Evolutionary conservation across 2,329 filamentous ascomycete genomes (phyloP).

Genomic region (Myriosclerotinia duriaeana): DNA sequence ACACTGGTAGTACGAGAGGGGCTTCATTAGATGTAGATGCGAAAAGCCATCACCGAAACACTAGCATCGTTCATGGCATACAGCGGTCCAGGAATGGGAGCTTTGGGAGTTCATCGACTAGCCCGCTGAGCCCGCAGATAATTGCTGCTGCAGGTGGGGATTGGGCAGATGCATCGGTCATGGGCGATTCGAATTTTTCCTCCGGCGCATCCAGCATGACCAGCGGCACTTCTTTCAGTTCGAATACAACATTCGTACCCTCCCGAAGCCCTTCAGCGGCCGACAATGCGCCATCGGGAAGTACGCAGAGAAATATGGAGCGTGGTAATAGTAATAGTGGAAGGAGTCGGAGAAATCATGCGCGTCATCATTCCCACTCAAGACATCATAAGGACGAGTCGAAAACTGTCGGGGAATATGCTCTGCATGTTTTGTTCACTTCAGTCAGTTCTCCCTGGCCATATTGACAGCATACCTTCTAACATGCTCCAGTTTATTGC

Average conservation of each 20-base stretch:
- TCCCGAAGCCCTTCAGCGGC: conserved; percentile 43
- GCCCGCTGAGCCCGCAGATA: conserved; percentile 84
- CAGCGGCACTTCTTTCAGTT: conserved; percentile 37
- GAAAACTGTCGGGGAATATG: conserved; percentile 97
- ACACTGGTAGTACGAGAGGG: conserved; percentile 40
- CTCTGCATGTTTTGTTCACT: conserved; percentile 92
- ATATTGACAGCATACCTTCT: conserved; percentile 20
- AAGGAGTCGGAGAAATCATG: conserved; percentile 68
- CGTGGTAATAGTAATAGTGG: conserved; percentile 60
- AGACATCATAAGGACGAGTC: conserved; percentile 69
- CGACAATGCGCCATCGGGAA: conserved; percentile 47
- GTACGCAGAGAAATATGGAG: conserved; percentile 55
- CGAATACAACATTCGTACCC: conserved; percentile 40
- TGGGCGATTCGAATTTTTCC: conserved; percentile 37
- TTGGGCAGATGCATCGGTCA: conserved; percentile 38
- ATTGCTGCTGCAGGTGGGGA: conserved; percentile 63
- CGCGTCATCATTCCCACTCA: conserved; percentile 64
- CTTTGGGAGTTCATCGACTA: conserved; percentile 74
- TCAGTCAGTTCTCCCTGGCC: conserved; percentile 56
- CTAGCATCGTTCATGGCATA: conserved; percentile 94
- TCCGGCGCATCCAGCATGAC: conserved; percentile 35
- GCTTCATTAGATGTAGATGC: conserved; percentile 49
- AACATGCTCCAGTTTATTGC: conserved; percentile 70
- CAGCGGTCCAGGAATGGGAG: conserved; percentile 92
- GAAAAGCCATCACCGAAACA: conserved; percentile 80